Evolutionary conservation across 2,329 filamentous ascomycete genomes (phyloP), one percentile per base, ranked within the genome.

Genomic region (Fusarium chuoi): DNA sequence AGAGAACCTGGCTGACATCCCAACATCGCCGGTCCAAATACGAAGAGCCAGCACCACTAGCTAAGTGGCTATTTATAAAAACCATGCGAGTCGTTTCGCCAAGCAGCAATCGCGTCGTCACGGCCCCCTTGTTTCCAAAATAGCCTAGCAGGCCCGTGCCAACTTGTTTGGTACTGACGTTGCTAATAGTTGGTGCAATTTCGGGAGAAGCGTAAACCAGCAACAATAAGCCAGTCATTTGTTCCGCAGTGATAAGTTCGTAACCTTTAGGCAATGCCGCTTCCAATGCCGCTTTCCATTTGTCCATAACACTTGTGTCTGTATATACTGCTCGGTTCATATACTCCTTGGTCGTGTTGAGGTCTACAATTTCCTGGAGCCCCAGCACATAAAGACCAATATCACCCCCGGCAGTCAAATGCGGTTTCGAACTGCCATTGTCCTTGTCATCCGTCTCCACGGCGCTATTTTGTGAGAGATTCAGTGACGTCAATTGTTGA

Each of bases 61-160:
- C 93, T 30, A 99, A 87, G 83, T 99, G 96, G 64, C 90, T 94
- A 81, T 99, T 98, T 74, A 98, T 87, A 81, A 99, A 98, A 30
- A 96, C 92, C 62, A 99, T 84, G 36, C 93, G 89, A 0, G 96
- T 98, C 0, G 95, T 95, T 81, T 98, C 96, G 5, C 96, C 96
- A 2, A 99, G 84, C 2, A 99, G 87, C 8, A 99, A 85, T 26
- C 96, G 89, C 8, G 93, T 93, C 7, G 92, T 90, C 2, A 98
- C 92, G 8, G 94, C 96, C 4, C 96, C 96, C 81, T 99, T 99
- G 82, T 99, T 99, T 15, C 96, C 96, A 85, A 98, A 92, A 79
- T 98, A 98, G 1, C 96, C 96, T 82, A 97, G 89, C 48, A 98
- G 82, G 0, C 96, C 96, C 0, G 96, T 99, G 1, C 95, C 96